These are phyloP conservation scores for Daldinia sp. DNA, from an alignment of 2,329 filamentous ascomycete species.

Conservation along the genomic window DNA sequence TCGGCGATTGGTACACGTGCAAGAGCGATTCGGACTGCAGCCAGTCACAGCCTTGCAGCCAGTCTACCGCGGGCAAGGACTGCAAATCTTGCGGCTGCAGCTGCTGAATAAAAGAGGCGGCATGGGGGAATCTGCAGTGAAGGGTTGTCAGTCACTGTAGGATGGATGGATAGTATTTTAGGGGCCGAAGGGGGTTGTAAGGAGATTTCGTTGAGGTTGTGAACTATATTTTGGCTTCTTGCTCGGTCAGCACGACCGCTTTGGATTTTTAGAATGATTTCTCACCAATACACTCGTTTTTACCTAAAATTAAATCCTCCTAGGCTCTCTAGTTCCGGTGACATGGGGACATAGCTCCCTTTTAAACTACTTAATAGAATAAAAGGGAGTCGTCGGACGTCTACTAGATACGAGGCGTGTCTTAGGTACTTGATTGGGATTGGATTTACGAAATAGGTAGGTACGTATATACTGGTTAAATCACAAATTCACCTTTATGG, in stretches of 20 bases:
- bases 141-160: background rate
- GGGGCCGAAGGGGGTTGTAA: background rate
- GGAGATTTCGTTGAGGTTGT: background rate
- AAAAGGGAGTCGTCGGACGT: background rate
- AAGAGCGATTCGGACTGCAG: conserved; percentile 5
- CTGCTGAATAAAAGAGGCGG: conserved; percentile 7
- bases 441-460: background rate
- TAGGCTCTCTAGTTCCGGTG: no score
- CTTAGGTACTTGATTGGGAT: background rate
- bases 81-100: conserved; percentile 22
- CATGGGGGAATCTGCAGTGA: background rate
- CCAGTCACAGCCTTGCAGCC: conserved; percentile 12
- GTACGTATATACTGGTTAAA: background rate
- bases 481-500: background rate
- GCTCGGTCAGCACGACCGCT: background rate
- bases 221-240: background rate
- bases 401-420: no score
- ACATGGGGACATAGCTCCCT: no score
- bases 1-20: conserved; percentile 28
- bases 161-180: background rate
- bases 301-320: no score
- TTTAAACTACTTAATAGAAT: no score
- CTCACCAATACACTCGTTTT: background rate
- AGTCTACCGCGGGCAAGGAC: background rate
- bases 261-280: background rate